phyloP scores from a whole-genome alignment of 768 basidiomycete species.

The Lyophyllum decastes region DNA sequence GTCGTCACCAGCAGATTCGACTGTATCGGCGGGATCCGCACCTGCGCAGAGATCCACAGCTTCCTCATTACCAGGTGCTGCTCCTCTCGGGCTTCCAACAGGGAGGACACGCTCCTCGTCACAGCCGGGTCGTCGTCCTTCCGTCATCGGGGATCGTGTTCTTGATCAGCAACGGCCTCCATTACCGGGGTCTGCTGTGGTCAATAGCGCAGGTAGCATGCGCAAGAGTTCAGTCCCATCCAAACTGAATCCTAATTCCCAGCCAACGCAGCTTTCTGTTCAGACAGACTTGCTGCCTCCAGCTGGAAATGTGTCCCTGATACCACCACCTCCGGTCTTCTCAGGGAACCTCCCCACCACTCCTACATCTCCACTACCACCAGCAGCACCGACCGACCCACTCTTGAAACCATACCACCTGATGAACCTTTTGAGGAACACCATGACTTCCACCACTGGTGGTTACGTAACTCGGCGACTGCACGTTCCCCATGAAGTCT shows the following conservation, averaged over 20 bases:
- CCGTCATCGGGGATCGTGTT: conserved; percentile 50
- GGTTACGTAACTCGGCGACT: conserved; percentile 85
- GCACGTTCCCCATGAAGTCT: conserved; percentile 87
- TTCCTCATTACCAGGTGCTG: conserved; percentile 43
- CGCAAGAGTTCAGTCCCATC: conserved; percentile 69
- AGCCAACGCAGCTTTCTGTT: conserved; percentile 47
- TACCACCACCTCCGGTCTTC: conserved; percentile 44
- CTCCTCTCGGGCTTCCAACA: conserved; percentile 31
- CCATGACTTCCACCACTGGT: conserved; percentile 80
- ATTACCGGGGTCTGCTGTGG: conserved; percentile 39
- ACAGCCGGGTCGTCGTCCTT: conserved; percentile 75
- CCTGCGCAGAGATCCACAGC: conserved; percentile 33
- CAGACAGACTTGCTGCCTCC: conserved; percentile 47
- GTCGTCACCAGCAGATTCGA: conserved; percentile 53
- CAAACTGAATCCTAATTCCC: conserved; percentile 52
- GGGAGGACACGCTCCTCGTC: conserved; percentile 70
- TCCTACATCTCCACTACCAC: conserved; percentile 78
- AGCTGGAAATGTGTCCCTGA: conserved; percentile 28
- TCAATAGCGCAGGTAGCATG: conserved; percentile 35
- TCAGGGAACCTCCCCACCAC: conserved; percentile 66
- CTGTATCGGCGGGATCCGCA: conserved; percentile 41
- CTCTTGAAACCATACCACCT: conserved; percentile 87
- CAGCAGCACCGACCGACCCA: conserved; percentile 68
- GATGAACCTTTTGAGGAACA: conserved; percentile 78
- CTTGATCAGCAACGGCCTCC: conserved; percentile 53